A percentile compares a stretch with the other conserved stretches of the same genome.
phyloP scores from a whole-genome alignment of 1,284 basidiomycete species.

The Ceratobasidium sp. region DNA sequence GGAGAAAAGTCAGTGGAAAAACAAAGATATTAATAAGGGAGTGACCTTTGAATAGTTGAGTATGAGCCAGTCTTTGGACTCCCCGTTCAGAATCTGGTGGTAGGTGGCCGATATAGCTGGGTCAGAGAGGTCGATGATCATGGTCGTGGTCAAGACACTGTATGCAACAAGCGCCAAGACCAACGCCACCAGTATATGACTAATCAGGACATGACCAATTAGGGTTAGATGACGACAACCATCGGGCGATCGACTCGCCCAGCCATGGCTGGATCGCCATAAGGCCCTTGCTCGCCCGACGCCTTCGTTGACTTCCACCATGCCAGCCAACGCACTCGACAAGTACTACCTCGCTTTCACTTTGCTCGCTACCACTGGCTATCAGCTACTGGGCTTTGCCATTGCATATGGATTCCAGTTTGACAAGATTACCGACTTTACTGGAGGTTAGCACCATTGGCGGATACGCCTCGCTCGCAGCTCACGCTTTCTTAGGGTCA shows the following conservation, averaged over 20 bases:
- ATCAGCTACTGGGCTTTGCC: slow-evolving; percentile 69
- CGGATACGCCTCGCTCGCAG: background rate
- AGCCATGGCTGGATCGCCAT: slow-evolving; percentile 29
- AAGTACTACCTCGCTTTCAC: slow-evolving; percentile 71
- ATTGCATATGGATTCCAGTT: slow-evolving; percentile 68
- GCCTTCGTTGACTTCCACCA: slow-evolving; percentile 44
- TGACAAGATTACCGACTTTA: slow-evolving; percentile 76
- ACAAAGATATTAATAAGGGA: background rate
- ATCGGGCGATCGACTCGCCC: slow-evolving; percentile 5
- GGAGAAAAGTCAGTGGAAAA: background rate
- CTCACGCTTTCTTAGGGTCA: slow-evolving; percentile 55
- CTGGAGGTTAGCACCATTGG: slow-evolving; percentile 58
- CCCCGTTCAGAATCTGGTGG: background rate
- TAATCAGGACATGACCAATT: background rate
- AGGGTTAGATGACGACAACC: background rate
- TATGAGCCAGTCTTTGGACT: slow-evolving; percentile 28
- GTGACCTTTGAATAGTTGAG: slow-evolving; percentile 23
- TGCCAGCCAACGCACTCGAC: slow-evolving; percentile 65
- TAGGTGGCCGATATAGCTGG: slow-evolving; percentile 18
- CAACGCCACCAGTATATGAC: background rate
- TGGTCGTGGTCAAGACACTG: slow-evolving; percentile 16
- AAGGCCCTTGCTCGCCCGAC: background rate
- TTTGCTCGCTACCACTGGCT: slow-evolving; percentile 68
- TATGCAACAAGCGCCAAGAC: slow-evolving; percentile 15
- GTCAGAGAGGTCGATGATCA: slow-evolving; percentile 32